These are phyloP conservation scores for Botrytis sinoallii DNA, from an alignment of 2,329 filamentous ascomycete genomes.

Conservation along the genomic window DNA sequence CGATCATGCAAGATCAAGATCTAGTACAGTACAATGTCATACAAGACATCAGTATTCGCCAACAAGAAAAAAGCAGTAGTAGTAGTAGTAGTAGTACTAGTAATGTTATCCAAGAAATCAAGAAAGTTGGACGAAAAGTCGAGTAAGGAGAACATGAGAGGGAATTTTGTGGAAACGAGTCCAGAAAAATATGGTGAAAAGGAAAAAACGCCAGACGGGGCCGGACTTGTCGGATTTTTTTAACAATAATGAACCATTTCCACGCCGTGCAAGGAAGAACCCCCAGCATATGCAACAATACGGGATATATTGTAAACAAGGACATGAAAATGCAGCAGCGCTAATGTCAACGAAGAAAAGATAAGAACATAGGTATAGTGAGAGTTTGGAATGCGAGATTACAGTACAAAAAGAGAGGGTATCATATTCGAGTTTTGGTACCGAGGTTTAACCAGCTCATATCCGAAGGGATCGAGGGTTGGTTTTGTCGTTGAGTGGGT, in stretches of 20 bases:
- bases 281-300: slow-evolving; percentile 17
- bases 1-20: slow-evolving; percentile 11
- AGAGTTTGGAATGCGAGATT: slow-evolving; percentile 10
- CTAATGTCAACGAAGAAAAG: slow-evolving; percentile 12
- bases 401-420: slow-evolving; percentile 12
- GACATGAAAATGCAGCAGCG: slow-evolving; percentile 11
- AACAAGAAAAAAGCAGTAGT: slow-evolving; percentile 4
- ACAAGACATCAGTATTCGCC: background rate
- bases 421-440: slow-evolving; percentile 29
- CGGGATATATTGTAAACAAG: slow-evolving; percentile 12
- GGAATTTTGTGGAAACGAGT: background rate
- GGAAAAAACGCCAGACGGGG: slow-evolving; percentile 7
- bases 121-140: background rate
- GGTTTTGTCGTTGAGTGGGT: slow-evolving; percentile 19
- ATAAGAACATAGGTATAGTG: slow-evolving; percentile 12
- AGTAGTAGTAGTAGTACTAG: background rate
- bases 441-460: slow-evolving; percentile 81
- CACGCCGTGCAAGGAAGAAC: slow-evolving; percentile 4
- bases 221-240: background rate
- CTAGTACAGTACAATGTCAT: slow-evolving; percentile 14
- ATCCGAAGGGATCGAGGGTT: slow-evolving; percentile 45
- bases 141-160: slow-evolving; percentile 6
- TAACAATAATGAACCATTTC: slow-evolving; percentile 8
- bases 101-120: slow-evolving; percentile 4
- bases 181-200: background rate